Percentiles rank a stretch among this genome's conserved stretches.
phyloP scores from a whole-genome alignment of 371 early-diverging fungal species.

The Syncephalastrum racemosum region DNA sequence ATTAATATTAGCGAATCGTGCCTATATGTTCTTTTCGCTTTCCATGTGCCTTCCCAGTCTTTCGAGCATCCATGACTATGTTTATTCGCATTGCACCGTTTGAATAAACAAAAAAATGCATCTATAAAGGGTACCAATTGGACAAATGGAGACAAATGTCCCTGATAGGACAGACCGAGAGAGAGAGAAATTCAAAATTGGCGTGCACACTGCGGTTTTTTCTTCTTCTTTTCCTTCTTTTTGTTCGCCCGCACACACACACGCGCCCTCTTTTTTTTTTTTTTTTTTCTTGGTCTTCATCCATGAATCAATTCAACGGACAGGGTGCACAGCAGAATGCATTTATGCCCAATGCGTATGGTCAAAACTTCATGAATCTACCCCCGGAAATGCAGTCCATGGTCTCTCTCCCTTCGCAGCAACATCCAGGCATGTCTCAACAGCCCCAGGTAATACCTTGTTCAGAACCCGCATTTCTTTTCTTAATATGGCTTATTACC shows the following conservation, averaged over 20 bases:
- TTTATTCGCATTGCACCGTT: no score
- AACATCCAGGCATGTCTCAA: slow-evolving; percentile 15
- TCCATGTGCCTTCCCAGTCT: no score
- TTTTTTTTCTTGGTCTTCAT: background rate
- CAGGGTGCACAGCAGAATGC: slow-evolving; percentile 28
- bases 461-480: no score
- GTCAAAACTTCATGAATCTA: slow-evolving; percentile 30
- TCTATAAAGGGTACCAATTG: no score
- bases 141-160: no score
- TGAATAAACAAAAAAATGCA: no score
- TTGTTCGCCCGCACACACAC: background rate
- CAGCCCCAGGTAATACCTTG: slow-evolving; percentile 19
- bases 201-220: background rate
- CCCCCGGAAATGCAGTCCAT: slow-evolving; percentile 37
- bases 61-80: no score
- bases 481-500: no score
- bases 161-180: no score
- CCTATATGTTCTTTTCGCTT: no score
- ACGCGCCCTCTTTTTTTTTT: slow-evolving; percentile 5
- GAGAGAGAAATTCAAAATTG: no score
- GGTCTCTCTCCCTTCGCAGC: slow-evolving; percentile 22
- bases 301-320: slow-evolving; percentile 37
- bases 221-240: background rate
- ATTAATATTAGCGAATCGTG: background rate
- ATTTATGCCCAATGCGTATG: slow-evolving; percentile 28